These are phyloP conservation scores for Carex littledalei DNA, from an alignment of 176 grass and related monocot genomes.

Conservation along the genomic window DNA sequence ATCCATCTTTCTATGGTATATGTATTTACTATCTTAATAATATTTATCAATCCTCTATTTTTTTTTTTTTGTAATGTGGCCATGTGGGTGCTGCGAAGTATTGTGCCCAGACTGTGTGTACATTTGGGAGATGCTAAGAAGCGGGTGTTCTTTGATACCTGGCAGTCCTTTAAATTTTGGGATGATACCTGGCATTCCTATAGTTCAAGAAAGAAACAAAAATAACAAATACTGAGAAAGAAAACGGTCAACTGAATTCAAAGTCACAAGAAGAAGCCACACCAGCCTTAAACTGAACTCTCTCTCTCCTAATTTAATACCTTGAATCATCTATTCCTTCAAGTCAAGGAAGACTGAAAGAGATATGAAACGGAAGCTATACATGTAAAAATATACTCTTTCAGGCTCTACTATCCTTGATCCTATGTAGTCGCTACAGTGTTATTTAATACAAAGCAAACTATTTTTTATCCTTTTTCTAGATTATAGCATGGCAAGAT, in stretches of 20 bases:
- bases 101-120: background rate
- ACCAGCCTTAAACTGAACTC: background rate
- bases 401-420: background rate
- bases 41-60: background rate
- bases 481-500: background rate
- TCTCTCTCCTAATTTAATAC: conserved; percentile 16
- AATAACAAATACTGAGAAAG: conserved; percentile 4
- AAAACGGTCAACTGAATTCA: conserved; percentile 24
- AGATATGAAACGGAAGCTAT: conserved; percentile 20
- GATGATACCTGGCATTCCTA: background rate
- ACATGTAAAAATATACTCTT: background rate
- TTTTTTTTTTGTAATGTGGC: no score
- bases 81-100: no score
- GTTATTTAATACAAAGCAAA: background rate
- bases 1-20: background rate
- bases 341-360: conserved; percentile 15
- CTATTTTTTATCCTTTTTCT: background rate
- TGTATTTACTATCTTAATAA: background rate
- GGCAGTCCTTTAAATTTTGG: background rate
- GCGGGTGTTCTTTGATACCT: background rate
- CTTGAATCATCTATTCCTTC: background rate
- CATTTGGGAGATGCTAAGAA: background rate
- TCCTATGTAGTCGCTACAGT: background rate
- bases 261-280: conserved; percentile 17
- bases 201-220: conserved; percentile 17